Evolutionary conservation across 257 asterid species (phyloP).

Genomic region (Datura wrightii): DNA sequence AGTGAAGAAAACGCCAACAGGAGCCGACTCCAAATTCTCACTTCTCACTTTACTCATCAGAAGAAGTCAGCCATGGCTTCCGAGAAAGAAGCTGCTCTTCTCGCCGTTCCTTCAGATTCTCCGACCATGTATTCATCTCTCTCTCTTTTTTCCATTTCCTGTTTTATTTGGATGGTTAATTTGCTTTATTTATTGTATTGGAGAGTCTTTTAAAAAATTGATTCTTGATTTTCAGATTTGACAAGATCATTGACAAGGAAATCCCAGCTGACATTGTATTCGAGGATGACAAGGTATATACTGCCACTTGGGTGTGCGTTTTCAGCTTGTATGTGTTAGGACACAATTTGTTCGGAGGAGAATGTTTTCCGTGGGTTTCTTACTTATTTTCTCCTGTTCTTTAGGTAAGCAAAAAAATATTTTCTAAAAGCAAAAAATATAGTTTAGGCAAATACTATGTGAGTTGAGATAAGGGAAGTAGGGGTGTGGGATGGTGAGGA

Average conservation of each 20-base stretch:
- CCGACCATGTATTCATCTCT: slow-evolving; percentile 64
- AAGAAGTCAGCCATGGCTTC: slow-evolving; percentile 68
- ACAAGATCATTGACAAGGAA: slow-evolving; percentile 86
- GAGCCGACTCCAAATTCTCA: slow-evolving; percentile 52
- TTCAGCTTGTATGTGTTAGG: neutral
- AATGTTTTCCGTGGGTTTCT: neutral
- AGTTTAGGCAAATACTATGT: too few relatives aligned
- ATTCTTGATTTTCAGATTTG: slow-evolving; percentile 65
- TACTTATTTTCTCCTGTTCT: too few relatives aligned
- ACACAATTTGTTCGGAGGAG: neutral
- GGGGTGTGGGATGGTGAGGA: too few relatives aligned
- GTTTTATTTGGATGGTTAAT: neutral
- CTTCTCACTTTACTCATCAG: slow-evolving; percentile 52
- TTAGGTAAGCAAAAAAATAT: too few relatives aligned
- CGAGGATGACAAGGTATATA: slow-evolving; percentile 85
- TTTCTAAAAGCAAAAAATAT: neutral
- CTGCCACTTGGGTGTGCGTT: neutral
- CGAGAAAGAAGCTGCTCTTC: slow-evolving; percentile 88
- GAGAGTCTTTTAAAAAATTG: neutral
- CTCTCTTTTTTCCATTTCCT: neutral
- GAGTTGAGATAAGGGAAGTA: too few relatives aligned
- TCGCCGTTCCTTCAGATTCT: slow-evolving; percentile 73
- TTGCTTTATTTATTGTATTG: slow-evolving; percentile 12
- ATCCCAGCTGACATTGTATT: slow-evolving; percentile 77
- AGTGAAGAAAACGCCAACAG: slow-evolving; percentile 29